Conservation (phyloP, 2,329 filamentous ascomycete genomes). For the Trichoderma atroviride region DNA sequence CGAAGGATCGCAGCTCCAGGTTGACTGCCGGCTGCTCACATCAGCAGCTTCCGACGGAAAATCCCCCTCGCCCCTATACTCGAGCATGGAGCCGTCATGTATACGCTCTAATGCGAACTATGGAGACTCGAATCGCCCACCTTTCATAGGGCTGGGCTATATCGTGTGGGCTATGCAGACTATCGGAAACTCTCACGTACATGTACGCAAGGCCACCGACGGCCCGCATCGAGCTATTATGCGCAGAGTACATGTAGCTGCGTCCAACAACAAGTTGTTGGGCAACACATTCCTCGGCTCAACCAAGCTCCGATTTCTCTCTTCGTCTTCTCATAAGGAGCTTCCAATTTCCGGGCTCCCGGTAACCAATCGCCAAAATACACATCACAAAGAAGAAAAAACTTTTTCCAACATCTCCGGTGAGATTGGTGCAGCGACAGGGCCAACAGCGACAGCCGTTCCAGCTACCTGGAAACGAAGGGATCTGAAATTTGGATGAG, state of each 20-base stretch:
- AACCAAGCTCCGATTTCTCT: not conserved
- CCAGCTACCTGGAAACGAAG: conserved; percentile 5
- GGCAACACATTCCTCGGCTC: not conserved
- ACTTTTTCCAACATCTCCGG: not conserved
- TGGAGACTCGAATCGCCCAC: not conserved
- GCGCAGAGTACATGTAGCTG: not conserved
- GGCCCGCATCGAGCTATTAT: not conserved
- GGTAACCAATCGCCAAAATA: conserved; percentile 1
- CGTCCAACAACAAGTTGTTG: not conserved
- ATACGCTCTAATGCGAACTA: not conserved
- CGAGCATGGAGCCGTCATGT: not conserved
- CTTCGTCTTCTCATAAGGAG: not conserved
- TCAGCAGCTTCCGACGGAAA: not conserved
- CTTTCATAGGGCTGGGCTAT: conserved; percentile 1
- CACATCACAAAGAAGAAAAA: not conserved
- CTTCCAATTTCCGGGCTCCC: not conserved
- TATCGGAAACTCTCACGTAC: not conserved
- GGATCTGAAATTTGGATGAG: not conserved
- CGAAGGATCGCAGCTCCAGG: not conserved
- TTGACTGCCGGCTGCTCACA: conserved; percentile 6
- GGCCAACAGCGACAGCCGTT: not conserved
- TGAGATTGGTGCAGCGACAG: not conserved
- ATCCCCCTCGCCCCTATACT: not conserved
- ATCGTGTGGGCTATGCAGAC: not conserved
- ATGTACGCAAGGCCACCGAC: not conserved